Evolutionary conservation across 2,329 filamentous ascomycete genomes (phyloP), one percentile per base, ranked within the genome.

Genomic region (Rutstroemia sp.): DNA sequence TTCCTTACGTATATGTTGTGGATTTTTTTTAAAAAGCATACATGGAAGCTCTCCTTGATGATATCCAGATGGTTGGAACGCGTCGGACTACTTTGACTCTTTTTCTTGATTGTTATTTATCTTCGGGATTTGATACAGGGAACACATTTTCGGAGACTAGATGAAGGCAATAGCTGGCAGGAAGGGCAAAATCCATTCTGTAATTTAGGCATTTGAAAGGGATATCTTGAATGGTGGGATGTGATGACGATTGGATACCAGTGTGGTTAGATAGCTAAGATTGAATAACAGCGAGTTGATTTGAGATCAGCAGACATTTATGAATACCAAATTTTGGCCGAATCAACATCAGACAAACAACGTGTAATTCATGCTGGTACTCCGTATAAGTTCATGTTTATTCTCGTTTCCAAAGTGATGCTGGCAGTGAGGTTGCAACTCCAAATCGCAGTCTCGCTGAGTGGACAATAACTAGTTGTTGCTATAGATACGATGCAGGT

Each of bases 11-110:
- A 27, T 27, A 27, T 46, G 45, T 46, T 25, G 6, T 21, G 51
- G 38, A 48, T 39, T 51, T 50, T 12, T 51, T 23, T 46, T 10
- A 51, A 52, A 52, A 39, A 39, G 48, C 53, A 50, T 55, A 47
- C 30, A 56, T 56, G 48, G 54, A 9, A 56, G n/a, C 34, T 56
- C 54, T 46, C 54, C 48, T 56, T 40, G 39, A 51, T 44, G 53
- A 56, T 56, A 44, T 56, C 47, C 51, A 17, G 51, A 48, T 46
- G 23, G 40, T 19, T 23, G 21, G 40, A 38, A 51, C 38, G 48
- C 27, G 34, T 17, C 39, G 48, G n/a, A 23, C 19, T 39, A 34
- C 16, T n/a, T 23, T 48, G 27, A n/a, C 34, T 38, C 5, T 16
- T 25, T 9, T 25, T 39, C 19, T 48, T 27, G 17, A 5, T 56